Evolutionary conservation across 2,329 filamentous ascomycete genomes (phyloP).

Genomic region (Scedosporium aurantiacum): DNA sequence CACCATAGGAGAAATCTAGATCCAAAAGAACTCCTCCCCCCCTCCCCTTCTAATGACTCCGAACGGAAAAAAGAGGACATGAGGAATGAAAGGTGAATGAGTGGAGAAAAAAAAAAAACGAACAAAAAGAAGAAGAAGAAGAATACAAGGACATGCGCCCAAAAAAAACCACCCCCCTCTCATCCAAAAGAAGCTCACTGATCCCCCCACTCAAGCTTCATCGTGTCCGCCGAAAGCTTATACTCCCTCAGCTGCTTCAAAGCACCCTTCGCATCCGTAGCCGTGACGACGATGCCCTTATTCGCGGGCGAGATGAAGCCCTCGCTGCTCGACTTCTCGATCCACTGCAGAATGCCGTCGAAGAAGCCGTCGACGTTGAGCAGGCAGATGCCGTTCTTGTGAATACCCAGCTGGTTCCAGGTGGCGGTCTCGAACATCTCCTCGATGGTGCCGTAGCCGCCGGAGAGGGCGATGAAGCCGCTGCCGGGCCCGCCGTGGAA

Average conservation of each 20-base stretch:
- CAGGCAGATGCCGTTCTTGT: slow-evolving; percentile 65
- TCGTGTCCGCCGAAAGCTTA: slow-evolving; percentile 60
- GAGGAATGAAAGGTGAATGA: background rate
- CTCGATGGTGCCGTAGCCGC: slow-evolving; percentile 91
- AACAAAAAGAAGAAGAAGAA: slow-evolving; percentile 2
- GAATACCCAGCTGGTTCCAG: slow-evolving; percentile 96
- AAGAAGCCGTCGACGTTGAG: slow-evolving; percentile 88
- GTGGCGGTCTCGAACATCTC: slow-evolving; percentile 86
- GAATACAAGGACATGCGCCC: background rate
- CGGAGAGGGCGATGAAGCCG: slow-evolving; percentile 80
- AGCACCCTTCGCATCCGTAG: slow-evolving; percentile 60
- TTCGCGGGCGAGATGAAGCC: slow-evolving; percentile 68
- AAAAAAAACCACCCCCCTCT: background rate
- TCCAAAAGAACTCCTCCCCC: background rate
- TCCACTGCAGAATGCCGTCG: slow-evolving; percentile 76
- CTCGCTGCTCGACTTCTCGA: slow-evolving; percentile 60
- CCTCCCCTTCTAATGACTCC: background rate
- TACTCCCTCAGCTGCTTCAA: slow-evolving; percentile 62
- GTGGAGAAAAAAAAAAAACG: background rate
- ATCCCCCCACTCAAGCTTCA: slow-evolving; percentile 71
- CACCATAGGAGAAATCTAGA: background rate
- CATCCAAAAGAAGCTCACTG: slow-evolving; percentile 29
- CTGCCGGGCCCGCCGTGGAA: slow-evolving; percentile 69
- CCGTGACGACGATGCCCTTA: slow-evolving; percentile 68
- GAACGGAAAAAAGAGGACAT: background rate